These are phyloP conservation scores for Trichoderma sp. DNA, from an alignment of 2,329 filamentous ascomycete species.

Conservation along the genomic window DNA sequence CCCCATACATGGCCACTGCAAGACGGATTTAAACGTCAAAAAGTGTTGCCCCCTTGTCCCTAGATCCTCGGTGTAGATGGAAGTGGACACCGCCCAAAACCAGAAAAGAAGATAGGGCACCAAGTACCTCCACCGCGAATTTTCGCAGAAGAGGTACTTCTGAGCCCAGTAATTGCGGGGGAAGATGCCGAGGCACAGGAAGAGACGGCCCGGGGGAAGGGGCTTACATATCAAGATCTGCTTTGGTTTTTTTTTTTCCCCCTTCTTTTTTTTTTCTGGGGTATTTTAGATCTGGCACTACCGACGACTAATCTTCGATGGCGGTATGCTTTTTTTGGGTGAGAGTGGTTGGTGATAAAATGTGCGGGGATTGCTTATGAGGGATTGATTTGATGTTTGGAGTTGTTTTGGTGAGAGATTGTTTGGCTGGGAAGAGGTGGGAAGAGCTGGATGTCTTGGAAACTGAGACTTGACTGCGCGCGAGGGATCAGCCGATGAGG, in stretches of 20 bases:
- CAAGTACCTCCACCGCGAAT: not conserved
- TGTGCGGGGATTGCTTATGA: not conserved
- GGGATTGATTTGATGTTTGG: not conserved
- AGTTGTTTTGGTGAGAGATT: not conserved
- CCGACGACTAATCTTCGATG: not conserved
- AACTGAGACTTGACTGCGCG: not conserved
- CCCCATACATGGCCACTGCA: not conserved
- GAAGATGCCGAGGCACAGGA: slow-evolving; percentile 17
- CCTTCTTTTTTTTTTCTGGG: not conserved
- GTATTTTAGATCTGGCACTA: not conserved
- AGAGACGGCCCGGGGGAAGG: not conserved
- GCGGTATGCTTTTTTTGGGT: not conserved
- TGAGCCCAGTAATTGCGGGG: not conserved
- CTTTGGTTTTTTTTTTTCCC: not conserved
- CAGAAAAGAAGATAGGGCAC: not conserved
- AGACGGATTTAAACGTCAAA: not conserved
- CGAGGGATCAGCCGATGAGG: not conserved
- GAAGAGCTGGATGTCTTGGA: not conserved
- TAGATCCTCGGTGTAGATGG: slow-evolving; percentile 16
- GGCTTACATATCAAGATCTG: not conserved
- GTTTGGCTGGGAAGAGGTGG: not conserved
- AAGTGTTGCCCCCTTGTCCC: not conserved
- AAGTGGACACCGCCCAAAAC: not conserved
- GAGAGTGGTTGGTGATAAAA: too few relatives aligned
- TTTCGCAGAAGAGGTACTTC: not conserved